Conservation (phyloP, 192 early-diverging fungal species). For the Entophlyctis luteolus region DNA sequence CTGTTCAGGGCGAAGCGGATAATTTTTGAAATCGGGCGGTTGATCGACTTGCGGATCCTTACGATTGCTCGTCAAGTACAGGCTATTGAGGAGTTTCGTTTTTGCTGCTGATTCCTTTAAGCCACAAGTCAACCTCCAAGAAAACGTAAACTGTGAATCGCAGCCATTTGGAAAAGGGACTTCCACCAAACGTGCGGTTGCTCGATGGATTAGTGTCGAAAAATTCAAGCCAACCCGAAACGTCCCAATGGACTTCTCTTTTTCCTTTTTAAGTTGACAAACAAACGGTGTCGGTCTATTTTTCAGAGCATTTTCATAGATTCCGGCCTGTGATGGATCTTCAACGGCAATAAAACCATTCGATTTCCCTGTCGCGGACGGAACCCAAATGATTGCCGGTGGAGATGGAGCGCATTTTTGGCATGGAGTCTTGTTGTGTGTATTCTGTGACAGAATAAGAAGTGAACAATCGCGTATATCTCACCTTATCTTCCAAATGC, state of each 20-base stretch:
- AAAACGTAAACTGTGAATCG: conserved; percentile 5
- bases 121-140: conserved; percentile 34
- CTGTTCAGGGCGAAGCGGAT: conserved; percentile 40
- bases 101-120: neutral
- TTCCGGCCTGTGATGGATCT: conserved; percentile 37
- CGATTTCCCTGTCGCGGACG: conserved; percentile 6
- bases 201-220: conserved; percentile 39
- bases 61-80: conserved; percentile 33
- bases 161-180: conserved; percentile 1
- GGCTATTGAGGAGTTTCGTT: neutral
- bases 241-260: conserved; percentile 1
- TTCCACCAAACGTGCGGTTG: conserved; percentile 25
- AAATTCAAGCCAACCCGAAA: conserved; percentile 41
- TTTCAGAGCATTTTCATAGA: conserved; percentile 45
- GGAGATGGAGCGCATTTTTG: conserved; percentile 36
- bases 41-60: conserved; percentile 31
- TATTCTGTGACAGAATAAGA: neutral
- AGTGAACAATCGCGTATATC: neutral
- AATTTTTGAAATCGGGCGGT: conserved; percentile 41
- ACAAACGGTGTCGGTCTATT: conserved; percentile 39
- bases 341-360: conserved; percentile 32
- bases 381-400: conserved; percentile 35
- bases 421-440: conserved; percentile 25
- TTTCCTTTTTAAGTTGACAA: conserved; percentile 24
- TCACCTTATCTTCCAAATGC: too few relatives aligned